Evolutionary conservation across 2,329 filamentous ascomycete species (phyloP).

Genomic region (Blumeria graminis): DNA sequence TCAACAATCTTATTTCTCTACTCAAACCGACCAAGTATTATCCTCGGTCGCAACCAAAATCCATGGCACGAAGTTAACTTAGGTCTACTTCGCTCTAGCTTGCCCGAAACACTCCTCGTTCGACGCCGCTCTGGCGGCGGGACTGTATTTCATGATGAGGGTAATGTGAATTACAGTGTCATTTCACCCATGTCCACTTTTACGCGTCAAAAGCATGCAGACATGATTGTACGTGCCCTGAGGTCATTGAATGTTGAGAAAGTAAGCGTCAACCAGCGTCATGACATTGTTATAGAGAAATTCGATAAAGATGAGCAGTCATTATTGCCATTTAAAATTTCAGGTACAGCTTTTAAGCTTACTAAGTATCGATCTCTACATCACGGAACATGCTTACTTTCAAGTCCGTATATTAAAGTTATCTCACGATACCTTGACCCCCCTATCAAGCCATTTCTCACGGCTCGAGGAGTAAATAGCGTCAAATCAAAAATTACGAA

Average conservation of each 20-base stretch:
- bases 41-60: conserved; percentile 93
- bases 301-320: conserved; percentile 1
- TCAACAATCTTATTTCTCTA: conserved; percentile 72
- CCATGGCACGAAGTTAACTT: conserved; percentile 86
- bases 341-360: conserved; percentile 86
- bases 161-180: conserved; percentile 88
- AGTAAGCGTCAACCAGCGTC: conserved; percentile 61
- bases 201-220: conserved; percentile 64
- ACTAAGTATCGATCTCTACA: conserved; percentile 62
- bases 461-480: conserved; percentile 70
- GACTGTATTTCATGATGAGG: conserved; percentile 77
- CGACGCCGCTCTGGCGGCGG: conserved; percentile 73
- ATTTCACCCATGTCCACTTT: conserved; percentile 58
- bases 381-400: conserved; percentile 73
- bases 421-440: conserved; percentile 52
- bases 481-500: conserved; percentile 70
- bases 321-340: conserved; percentile 41
- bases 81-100: conserved; percentile 22
- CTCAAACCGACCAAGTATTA: conserved; percentile 62
- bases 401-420: conserved; percentile 44
- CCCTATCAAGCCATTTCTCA: conserved; percentile 54
- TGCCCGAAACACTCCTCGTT: conserved; percentile 32
- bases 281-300: conserved; percentile 66
- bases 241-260: conserved; percentile 29
- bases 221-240: conserved; percentile 80